Evolutionary conservation across 2,329 filamentous ascomycete genomes (phyloP).

Genomic region (Penicillium decumbens): DNA sequence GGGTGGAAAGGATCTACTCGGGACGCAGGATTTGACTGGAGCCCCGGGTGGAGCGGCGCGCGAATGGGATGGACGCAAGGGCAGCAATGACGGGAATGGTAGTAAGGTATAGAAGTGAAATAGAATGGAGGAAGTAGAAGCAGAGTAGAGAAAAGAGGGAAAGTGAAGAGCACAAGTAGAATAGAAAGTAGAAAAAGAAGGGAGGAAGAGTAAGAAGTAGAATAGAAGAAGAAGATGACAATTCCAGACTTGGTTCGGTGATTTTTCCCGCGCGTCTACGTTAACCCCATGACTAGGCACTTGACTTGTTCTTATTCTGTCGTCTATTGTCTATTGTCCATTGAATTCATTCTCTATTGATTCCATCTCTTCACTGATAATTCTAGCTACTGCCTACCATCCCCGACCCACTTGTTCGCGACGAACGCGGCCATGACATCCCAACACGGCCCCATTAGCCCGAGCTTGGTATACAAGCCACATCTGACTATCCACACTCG

Average conservation of each 20-base stretch:
- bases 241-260: conserved; percentile 2
- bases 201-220: conserved; percentile 2
- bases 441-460: neutral
- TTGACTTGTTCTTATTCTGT: neutral
- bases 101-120: neutral
- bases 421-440: neutral
- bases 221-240: neutral
- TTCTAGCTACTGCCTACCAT: neutral
- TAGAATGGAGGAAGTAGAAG: neutral
- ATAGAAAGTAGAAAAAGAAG: neutral
- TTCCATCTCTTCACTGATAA: neutral
- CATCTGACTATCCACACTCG: neutral
- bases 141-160: neutral
- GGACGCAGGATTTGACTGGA: conserved; percentile 17
- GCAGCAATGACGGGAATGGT: conserved; percentile 1
- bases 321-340: neutral
- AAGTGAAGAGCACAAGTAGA: neutral
- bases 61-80: conserved; percentile 3
- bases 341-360: neutral
- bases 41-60: conserved; percentile 3
- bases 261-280: conserved; percentile 10
- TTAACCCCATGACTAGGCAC: neutral
- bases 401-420: neutral
- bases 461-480: neutral
- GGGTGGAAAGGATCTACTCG: conserved; percentile 9